Base-by-base conservation (phyloP, 1,284 basidiomycete species). In the Taiwanofungus camphoratus region DNA sequence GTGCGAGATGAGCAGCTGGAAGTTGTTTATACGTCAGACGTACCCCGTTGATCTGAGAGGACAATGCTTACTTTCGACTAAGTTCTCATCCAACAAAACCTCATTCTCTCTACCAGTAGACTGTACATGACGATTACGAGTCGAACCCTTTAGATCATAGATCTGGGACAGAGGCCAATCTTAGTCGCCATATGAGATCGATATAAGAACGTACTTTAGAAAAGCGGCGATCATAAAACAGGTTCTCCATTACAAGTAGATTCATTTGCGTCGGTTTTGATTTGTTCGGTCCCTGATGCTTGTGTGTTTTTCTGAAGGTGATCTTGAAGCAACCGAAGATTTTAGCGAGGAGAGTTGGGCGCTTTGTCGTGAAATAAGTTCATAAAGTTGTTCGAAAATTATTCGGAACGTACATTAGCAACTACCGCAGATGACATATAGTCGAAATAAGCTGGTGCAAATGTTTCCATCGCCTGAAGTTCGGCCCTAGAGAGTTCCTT, bases 291-390 rank as follows among this genome's bases (percentile, higher is more conserved):
- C 70, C 70, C 47, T 69, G 76, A 49, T 83, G 82, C 52, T 79
- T 84, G 33, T 77, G 82, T 0, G 81, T 80, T 61, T 94, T 95
- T 54, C 82, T 82, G 68, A 93, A 94, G 1, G 91, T 92, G 50
- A 99, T 78, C 57, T 97, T 94, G 67, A 92, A 99, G 59, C 94
- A 95, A 1, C 96, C 96, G 53, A 98, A 97, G 44, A 98, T 88
- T 69, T 99, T 99, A 27, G 95, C 95, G 16, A 99, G 73, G 0
- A 97, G 76, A 1, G 94, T 97, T 1, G 94, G 93, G 11, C 92
- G 87, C 83, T 95, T n/a, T n/a, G n/a, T n/a, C n/a, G 52, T n/a
- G 45, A 43, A 42, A 7, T 39, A 23, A 35, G 20, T 59, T 39
- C 49, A 57, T 54, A 19, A 20, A 21, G 33, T 11, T 27, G 20